phyloP scores from a whole-genome alignment of 2,329 filamentous ascomycete genomes.

The Mollisiaceae sp. region DNA sequence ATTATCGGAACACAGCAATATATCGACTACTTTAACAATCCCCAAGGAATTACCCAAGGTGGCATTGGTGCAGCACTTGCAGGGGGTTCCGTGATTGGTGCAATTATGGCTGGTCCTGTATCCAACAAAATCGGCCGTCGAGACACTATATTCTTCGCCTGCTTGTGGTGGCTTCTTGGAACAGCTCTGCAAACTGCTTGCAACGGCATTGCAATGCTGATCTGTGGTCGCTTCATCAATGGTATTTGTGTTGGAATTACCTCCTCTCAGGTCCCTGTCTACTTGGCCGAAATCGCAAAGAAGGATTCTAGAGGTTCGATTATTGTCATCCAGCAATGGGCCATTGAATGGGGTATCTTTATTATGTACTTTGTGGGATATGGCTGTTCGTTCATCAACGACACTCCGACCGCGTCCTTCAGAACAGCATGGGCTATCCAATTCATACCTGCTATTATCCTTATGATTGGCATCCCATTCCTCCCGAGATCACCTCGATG shows the following conservation, averaged over 20 bases:
- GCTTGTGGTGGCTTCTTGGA: conserved; percentile 36
- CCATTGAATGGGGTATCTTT: conserved; percentile 53
- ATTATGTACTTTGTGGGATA: conserved; percentile 57
- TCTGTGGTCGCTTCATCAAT: conserved; percentile 52
- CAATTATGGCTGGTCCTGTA: conserved; percentile 50
- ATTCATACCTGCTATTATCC: conserved; percentile 49
- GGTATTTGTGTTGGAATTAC: conserved; percentile 53
- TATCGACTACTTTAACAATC: conserved; percentile 55
- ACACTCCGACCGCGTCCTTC: conserved; percentile 50
- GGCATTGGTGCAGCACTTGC: conserved; percentile 55
- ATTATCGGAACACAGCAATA: conserved; percentile 57
- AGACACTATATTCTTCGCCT: conserved; percentile 6
- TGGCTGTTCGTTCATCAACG: conserved; percentile 50
- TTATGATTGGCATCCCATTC: conserved; percentile 49
- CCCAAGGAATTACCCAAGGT: conserved; percentile 46
- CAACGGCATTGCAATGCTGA: conserved; percentile 46
- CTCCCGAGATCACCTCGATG: conserved; percentile 56
- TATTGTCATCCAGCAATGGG: conserved; percentile 52
- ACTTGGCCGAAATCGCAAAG: conserved; percentile 44
- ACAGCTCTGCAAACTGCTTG: conserved; percentile 40
- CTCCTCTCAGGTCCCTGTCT: conserved; percentile 51
- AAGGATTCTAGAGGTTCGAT: conserved; percentile 50
- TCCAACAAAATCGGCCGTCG: conserved; percentile 44
- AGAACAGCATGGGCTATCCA: conserved; percentile 56
- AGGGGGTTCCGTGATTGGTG: conserved; percentile 54